These are phyloP conservation scores for Danielozyma ontarioensis DNA, from an alignment of 805 yeast genomes.

Conservation along the genomic window DNA sequence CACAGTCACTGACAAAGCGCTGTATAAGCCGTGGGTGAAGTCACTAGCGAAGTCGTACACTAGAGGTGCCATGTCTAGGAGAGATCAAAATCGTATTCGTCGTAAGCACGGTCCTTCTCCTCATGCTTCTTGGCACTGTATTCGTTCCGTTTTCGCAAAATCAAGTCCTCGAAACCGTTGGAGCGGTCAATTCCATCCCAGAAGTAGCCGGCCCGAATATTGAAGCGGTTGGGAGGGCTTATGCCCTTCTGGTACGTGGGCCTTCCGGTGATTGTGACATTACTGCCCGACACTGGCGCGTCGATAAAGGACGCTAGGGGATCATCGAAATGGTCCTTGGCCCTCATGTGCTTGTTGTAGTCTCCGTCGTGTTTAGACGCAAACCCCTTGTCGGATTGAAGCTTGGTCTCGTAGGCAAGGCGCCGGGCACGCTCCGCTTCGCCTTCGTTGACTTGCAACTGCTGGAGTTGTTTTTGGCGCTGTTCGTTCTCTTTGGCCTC, in stretches of 20 bases:
- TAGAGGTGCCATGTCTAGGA: too few relatives aligned
- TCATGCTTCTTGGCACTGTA: slow-evolving; percentile 1
- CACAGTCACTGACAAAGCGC: too few relatives aligned
- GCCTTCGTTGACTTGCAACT: slow-evolving; percentile 17
- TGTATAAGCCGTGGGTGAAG: too few relatives aligned
- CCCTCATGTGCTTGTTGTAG: slow-evolving; percentile 26
- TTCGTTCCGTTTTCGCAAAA: slow-evolving; percentile 41
- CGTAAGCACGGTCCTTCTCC: not conserved
- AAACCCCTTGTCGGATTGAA: slow-evolving; percentile 18
- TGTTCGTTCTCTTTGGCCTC: slow-evolving; percentile 1
- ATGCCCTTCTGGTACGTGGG: slow-evolving; percentile 47
- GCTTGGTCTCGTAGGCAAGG: slow-evolving; percentile 12
- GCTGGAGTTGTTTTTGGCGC: slow-evolving; percentile 1
- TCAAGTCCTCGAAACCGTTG: slow-evolving; percentile 73
- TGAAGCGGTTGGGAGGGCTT: slow-evolving; percentile 67
- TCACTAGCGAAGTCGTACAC: too few relatives aligned
- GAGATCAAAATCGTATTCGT: not conserved
- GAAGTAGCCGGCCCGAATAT: slow-evolving; percentile 68
- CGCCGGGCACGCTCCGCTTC: slow-evolving; percentile 4
- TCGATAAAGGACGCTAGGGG: slow-evolving; percentile 50
- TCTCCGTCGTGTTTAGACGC: slow-evolving; percentile 32
- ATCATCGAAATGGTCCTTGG: slow-evolving; percentile 48
- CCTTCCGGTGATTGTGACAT: slow-evolving; percentile 39
- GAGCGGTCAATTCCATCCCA: slow-evolving; percentile 95
- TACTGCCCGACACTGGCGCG: slow-evolving; percentile 18